These are phyloP conservation scores for Aspergillus clavatus DNA, from an alignment of 2,329 filamentous ascomycete genomes.

Conservation along the genomic window DNA sequence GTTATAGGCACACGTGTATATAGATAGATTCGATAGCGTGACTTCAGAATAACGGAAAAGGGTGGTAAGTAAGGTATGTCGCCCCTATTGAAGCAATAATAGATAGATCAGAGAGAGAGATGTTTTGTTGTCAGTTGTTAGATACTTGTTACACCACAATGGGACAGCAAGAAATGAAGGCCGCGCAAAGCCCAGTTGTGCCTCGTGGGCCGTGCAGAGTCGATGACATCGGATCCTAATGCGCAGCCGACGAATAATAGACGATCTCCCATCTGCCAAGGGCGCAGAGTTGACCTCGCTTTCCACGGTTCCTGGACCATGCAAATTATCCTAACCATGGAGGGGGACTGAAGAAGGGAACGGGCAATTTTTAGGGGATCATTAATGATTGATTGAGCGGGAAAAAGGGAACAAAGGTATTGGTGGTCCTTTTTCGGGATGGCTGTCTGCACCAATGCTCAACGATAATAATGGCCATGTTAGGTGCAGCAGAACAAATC, in stretches of 20 bases:
- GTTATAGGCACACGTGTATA: too few relatives aligned
- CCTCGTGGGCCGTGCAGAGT: conserved; percentile 26
- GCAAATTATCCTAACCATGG: background rate
- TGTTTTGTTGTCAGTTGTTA: background rate
- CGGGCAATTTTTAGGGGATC: too few relatives aligned
- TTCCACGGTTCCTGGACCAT: conserved; percentile 13
- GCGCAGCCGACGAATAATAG: conserved; percentile 40
- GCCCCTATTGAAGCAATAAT: background rate
- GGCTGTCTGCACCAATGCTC: too few relatives aligned
- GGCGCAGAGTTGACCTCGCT: conserved; percentile 5
- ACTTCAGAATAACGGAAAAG: background rate
- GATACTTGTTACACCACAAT: background rate
- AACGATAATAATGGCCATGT: too few relatives aligned
- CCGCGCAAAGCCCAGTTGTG: conserved; percentile 11
- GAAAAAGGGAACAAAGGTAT: too few relatives aligned
- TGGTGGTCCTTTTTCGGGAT: background rate
- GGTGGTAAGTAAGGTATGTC: background rate
- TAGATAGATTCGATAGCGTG: background rate
- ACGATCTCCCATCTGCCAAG: conserved; percentile 52
- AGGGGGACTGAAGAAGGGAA: too few relatives aligned
- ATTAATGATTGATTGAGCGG: too few relatives aligned
- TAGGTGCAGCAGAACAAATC: too few relatives aligned
- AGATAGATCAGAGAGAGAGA: background rate
- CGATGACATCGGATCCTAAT: conserved; percentile 31
- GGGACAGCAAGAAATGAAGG: conserved; percentile 3